Conservation (phyloP, 192 early-diverging fungal species). For the Entomortierella beljakovae region DNA sequence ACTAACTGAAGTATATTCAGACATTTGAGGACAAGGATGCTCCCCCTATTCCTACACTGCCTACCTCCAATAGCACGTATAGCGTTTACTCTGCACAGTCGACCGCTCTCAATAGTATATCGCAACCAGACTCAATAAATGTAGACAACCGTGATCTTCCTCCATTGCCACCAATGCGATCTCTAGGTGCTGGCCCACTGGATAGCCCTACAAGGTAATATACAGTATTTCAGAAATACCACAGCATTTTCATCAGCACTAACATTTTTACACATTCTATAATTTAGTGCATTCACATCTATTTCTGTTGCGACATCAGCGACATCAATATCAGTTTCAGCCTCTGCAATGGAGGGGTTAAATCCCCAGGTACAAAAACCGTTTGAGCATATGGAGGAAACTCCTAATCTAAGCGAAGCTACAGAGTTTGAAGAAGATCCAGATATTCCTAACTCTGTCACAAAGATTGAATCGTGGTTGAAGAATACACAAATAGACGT, state of each 20-base stretch:
- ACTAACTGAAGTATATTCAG: conserved; percentile 10
- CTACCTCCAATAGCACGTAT: conserved; percentile 5
- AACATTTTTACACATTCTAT: no score
- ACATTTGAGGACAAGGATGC: conserved; percentile 49
- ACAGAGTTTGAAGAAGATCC: background rate
- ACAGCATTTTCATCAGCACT: no score
- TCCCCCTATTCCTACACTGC: conserved; percentile 28
- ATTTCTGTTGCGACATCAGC: no score
- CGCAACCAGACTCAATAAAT: background rate
- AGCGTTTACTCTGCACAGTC: background rate
- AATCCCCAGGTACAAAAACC: no score
- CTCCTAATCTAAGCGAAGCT: no score
- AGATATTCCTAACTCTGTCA: conserved; percentile 10
- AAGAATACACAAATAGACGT: conserved; percentile 9
- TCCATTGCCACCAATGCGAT: background rate
- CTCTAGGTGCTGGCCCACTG: conserved; percentile 12
- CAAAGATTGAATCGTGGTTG: conserved; percentile 37
- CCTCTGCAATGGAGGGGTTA: no score
- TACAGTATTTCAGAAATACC: no score
- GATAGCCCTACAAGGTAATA: conserved; percentile 8
- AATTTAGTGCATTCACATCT: no score
- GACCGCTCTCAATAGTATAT: background rate
- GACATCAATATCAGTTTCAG: no score
- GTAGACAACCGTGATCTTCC: conserved; percentile 10
- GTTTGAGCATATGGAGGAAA: no score